Base-by-base conservation (phyloP, 2,329 filamentous ascomycete species). In the Fusarium staphyleae region DNA sequence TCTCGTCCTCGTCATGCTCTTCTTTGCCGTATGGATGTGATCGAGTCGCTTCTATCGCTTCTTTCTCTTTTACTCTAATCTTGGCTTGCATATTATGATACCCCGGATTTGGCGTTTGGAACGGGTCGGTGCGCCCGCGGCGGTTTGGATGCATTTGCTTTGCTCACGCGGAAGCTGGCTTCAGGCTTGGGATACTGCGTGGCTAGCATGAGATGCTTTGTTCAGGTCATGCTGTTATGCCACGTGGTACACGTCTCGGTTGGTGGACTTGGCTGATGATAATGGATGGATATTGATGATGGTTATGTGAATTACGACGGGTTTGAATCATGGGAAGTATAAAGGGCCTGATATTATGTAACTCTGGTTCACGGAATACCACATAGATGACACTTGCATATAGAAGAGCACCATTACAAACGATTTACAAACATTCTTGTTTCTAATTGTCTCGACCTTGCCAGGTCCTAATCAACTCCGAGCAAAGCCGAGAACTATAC, bases 1-100 rank as follows among this genome's bases (percentile, higher is more conserved):
- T n/a, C 50, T 71, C 16, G 66, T 67, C 3, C 65, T 60, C 12
- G 54, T 69, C 33, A 69, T 71, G 50, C 50, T 72, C 40, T 65
- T 66, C 28, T 63, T 69, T 24, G 62, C 68, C 9, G 61, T 70
- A 28, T 68, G 59, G 58, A 67, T 68, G 65, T 68, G 39, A 49
- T 26, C 18, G 15, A 18, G 5, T 19, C n/a, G 12, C 13, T 3
- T 30, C 29, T 51, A 22, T 28, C 44, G 35, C 30, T 30, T 48
- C 37, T 48, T 54, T 30, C 33, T 30, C 12, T 35, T 51, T 51
- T 39, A 41, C 22, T 42, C 44, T 51, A 49, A 26, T 12, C 24
- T 43, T 59, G 43, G 35, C 41, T 26, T 49, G 44, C 62, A 61
- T 65, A 49, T 48, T 49, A 65, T 65, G 63, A 66, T 66, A 66